phyloP scores from a whole-genome alignment of 148 eudicot species.

The Gaultheria prostrata region DNA sequence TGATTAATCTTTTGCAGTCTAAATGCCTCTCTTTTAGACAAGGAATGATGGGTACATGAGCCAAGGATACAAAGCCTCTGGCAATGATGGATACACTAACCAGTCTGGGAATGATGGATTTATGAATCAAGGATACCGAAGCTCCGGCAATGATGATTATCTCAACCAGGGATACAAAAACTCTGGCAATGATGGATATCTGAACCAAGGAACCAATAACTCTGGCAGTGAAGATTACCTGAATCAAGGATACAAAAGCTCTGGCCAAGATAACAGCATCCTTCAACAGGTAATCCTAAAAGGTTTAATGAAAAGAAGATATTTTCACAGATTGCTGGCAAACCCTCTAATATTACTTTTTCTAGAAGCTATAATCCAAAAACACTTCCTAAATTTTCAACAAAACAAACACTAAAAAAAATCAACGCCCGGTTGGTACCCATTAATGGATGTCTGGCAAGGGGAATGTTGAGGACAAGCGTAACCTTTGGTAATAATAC shows the following conservation, averaged over 20 bases:
- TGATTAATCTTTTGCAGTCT: background rate
- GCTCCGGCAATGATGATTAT: conserved; percentile 41
- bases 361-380: background rate
- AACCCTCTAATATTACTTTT: no score
- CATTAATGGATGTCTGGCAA: no score
- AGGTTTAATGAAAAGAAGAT: background rate
- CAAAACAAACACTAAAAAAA: background rate
- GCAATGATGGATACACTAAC: conserved; percentile 21
- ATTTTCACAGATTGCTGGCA: background rate
- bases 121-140: conserved; percentile 31
- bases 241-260: conserved; percentile 35
- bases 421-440: no score
- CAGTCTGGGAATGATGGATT: conserved; percentile 30
- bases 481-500: no score
- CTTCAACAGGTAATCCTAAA: background rate
- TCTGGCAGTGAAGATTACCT: conserved; percentile 33
- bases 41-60: conserved; percentile 41
- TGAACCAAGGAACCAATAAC: background rate
- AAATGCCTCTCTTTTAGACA: conserved; percentile 30
- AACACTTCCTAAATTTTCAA: background rate
- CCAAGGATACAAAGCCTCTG: conserved; percentile 39
- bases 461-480: no score
- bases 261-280: conserved; percentile 17
- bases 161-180: conserved; percentile 33
- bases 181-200: conserved; percentile 28